Evolutionary conservation across 768 basidiomycete species (phyloP), one percentile per base, ranked within the genome.

Genomic region (Hebeloma cylindrosporum): DNA sequence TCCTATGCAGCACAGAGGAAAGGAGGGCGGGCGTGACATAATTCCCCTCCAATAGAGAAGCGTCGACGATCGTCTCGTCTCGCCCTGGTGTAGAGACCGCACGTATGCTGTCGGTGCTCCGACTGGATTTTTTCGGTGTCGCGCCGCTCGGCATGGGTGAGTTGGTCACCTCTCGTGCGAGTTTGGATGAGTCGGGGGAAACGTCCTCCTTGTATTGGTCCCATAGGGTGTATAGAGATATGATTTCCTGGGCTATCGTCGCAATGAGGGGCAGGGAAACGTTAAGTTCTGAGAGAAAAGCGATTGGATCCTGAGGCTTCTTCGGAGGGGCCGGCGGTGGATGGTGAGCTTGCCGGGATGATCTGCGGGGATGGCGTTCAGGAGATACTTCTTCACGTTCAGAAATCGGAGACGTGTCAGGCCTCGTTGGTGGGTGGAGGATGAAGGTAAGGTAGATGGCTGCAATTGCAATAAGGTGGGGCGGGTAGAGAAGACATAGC

Each of bases 401-500:
- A 3, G 50, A 45, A n/a, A 37, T 16, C 25, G 21, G 27, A 7
- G 51, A 28, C 3, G 27, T 26, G 5, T 60, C 52, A 27, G 54
- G 46, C 38, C 77, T 71, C 25, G 80, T 77, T 14, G 80, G 78
- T 0, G 73, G 67, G 57, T 91, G 84, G 7, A 93, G 72, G 37
- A 86, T 78, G 59, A 92, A 82, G 0, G 89, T 86, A 47, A 97
- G 80, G 68, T 93, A 96, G 43, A 99, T 79, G 0, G 91, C 88
- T 0, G 94, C 85, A 58, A 97, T 79, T 16, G 95, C 93, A 53
- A 98, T 89, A 44, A 97, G 72, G 61, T 98, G 93, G 0, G 96
- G 96, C 0, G 96, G 94, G 60, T 98, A 86, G 21, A 96, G 66
- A n/a, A 99, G 81, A 60, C 91, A 93, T 14, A 99, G 72, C 43